Base-by-base conservation (phyloP, 108 stramenopile species). In the Cyclotella baltica region DNA sequence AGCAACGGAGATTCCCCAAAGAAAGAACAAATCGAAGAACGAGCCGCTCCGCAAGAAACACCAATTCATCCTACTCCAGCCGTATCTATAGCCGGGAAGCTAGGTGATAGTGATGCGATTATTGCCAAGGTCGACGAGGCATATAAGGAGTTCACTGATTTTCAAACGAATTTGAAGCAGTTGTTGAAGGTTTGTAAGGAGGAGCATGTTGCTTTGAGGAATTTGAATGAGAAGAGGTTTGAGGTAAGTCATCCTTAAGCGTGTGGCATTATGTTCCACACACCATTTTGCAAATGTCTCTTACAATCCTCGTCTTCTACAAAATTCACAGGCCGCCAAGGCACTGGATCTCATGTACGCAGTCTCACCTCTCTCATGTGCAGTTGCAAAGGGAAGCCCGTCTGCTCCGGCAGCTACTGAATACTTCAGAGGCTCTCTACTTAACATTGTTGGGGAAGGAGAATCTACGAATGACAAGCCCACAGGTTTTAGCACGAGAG, bases 101-200 rank as follows among this genome's bases (percentile, higher is more conserved):
- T n/a, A 2, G 47, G 2, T 48, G 47, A 62, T 19, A 81, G 80
- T 55, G 73, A 75, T 38, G 34, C 36, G 4, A 81, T 75, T 20
- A 70, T 65, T 37, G 25, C 62, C 38, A 46, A 81, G 56, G 80
- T 81, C 8, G 80, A 81, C 38, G 68, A 28, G 9, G 19, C 53
- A 23, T 56, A 81, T 51, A 63, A 70, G 65, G 73, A 70, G 22
- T 81, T 64, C 48, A 36, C 30, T n/a, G 68, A 46, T 20, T 65
- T 81, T 63, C 67, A 70, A 20, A 29, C 22, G 30, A 81, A 81
- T 34, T 47, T 81, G 67, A 81, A 81, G 61, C 62, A 70, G n/a
- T 65, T 81, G 29, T 56, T 75, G 0, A 61, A 38, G 15, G 34
- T 82, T 16, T 71, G 75, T 25, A 82, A 66, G 20, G 55, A 73